Conservation (phyloP, 202 grass and related monocot genomes). For the Cymbopogon flexuosus region DNA sequence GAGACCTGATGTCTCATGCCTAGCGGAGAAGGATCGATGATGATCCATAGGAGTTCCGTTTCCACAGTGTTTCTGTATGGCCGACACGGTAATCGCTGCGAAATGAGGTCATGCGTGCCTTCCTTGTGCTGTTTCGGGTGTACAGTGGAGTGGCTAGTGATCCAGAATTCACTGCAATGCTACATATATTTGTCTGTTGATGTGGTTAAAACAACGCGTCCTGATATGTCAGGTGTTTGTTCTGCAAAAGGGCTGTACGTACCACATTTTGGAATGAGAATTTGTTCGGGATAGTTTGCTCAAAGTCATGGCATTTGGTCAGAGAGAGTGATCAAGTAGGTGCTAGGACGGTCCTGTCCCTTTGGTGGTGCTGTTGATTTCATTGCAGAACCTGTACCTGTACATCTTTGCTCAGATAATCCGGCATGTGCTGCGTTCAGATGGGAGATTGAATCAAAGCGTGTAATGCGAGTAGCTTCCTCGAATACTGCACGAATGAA, state of each 20-base stretch:
- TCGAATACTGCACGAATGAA: background rate
- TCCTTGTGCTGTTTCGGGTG: background rate
- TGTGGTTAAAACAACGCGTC: background rate
- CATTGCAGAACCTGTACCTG: background rate
- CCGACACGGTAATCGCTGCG: background rate
- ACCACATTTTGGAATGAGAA: background rate
- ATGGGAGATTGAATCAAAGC: background rate
- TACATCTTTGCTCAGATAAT: background rate
- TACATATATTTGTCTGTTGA: background rate
- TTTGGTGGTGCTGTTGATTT: background rate
- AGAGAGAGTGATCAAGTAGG: background rate
- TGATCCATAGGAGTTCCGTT: background rate
- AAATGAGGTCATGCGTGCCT: background rate
- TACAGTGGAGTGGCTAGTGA: background rate
- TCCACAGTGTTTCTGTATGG: background rate
- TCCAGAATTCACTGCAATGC: background rate
- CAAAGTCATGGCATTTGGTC: constrained; percentile 26
- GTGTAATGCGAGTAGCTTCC: background rate
- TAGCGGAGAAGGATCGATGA: background rate
- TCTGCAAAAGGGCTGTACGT: too few relatives aligned
- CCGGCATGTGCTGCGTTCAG: constrained; percentile 9
- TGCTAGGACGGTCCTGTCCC: background rate
- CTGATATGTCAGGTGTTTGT: background rate
- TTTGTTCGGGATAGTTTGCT: background rate
- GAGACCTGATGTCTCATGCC: background rate